Evolutionary conservation across 345 rosid species (phyloP), one percentile per base, ranked within the genome.

Genomic region (Euphorbia lathyris): DNA sequence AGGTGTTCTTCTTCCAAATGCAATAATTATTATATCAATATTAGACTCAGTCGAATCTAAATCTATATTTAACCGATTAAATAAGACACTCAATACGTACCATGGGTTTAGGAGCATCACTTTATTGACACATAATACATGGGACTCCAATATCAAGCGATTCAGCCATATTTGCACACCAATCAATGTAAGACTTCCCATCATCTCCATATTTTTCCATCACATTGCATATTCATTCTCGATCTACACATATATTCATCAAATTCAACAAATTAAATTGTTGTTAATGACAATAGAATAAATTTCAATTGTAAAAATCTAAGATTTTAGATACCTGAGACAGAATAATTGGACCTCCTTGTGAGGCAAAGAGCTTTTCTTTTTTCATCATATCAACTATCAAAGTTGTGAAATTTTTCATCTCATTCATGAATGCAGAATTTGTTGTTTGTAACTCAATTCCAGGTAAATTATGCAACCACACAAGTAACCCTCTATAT

Each of bases 71-170:
- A n/a, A n/a, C n/a, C n/a, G n/a, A n/a, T n/a, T n/a, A n/a, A 30
- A 36, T 19, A n/a, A n/a, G n/a, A n/a, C n/a, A n/a, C n/a, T n/a
- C n/a, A 5, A 2, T 8, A 9, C 22, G 11, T 58, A 80, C 84
- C 81, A 86, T 81, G 7, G 91, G 87, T 17, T 58, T 8, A 7
- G 98, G 96, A 36, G 94, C 94, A 30, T 86, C 72, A 0, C 58
- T 65, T 57, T 92, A 86, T 63, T 87, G 89, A 77, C 98, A 92
- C 92, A 88, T 87, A 22, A 93, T 78, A 95, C 97, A 88, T 42
- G 98, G 98, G 25, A 92, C 85, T 3, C 90, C 95, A 11, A 86
- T 82, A 53, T 86, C 59, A 20, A 78, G 82, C 0, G n/a, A n/a
- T n/a, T n/a, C n/a, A n/a, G n/a, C n/a, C n/a, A n/a, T n/a, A n/a